Conservation (phyloP, 768 basidiomycete species). For the Hydnomerulius pinastri region DNA sequence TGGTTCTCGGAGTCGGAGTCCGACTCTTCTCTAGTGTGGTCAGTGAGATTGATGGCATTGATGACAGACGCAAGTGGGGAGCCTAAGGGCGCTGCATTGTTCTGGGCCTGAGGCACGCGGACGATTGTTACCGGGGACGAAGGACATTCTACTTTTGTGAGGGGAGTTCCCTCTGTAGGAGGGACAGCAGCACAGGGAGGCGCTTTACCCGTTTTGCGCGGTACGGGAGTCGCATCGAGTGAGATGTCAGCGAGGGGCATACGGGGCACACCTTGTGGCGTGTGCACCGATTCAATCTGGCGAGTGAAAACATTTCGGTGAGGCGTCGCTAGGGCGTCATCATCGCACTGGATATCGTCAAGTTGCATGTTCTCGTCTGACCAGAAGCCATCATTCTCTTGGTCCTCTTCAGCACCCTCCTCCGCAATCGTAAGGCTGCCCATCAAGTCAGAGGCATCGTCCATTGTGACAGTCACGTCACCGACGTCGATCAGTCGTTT, state of each 20-base stretch:
- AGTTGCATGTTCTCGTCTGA: slow-evolving; percentile 1
- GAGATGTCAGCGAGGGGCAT: slow-evolving; percentile 13
- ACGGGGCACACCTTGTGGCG: slow-evolving; percentile 3
- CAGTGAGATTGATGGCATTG: slow-evolving; percentile 29
- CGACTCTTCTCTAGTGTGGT: background rate
- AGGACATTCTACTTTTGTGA: background rate
- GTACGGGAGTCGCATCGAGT: slow-evolving; percentile 16
- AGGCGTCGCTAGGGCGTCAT: background rate
- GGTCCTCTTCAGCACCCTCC: background rate
- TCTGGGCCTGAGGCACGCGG: background rate
- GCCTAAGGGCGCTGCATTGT: slow-evolving; percentile 17
- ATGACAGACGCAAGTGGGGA: slow-evolving; percentile 32
- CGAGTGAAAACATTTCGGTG: too few species aligned
- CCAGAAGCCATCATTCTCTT: background rate
- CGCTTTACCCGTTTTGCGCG: slow-evolving; percentile 5
- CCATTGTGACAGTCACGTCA: slow-evolving; percentile 16
- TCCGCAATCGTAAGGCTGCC: slow-evolving; percentile 9
- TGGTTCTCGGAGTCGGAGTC: background rate
- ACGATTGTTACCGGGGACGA: slow-evolving; percentile 5
- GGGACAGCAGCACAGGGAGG: background rate
- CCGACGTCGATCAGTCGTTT: slow-evolving; percentile 35
- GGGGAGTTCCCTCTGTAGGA: background rate
- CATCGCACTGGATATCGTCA: slow-evolving; percentile 1
- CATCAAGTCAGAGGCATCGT: slow-evolving; percentile 11
- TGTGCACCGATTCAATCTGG: background rate